Evolutionary conservation across 2,329 filamentous ascomycete species (phyloP).

Genomic region (Pseudogymnoascus sp.): DNA sequence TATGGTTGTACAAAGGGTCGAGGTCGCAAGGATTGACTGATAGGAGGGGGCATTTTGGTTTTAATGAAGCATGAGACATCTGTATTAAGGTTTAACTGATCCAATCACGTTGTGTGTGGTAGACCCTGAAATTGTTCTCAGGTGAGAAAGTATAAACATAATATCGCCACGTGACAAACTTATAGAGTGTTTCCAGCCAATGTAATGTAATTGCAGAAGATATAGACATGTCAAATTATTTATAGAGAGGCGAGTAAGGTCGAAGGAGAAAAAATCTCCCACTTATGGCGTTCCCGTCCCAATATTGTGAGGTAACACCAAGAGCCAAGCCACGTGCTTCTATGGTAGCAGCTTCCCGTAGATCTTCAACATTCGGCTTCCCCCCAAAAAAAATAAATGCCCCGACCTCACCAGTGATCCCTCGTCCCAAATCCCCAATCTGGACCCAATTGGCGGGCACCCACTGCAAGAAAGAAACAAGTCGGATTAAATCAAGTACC

Average conservation of each 20-base stretch:
- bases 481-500: not conserved
- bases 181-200: not conserved
- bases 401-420: not conserved
- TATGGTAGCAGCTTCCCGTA: not conserved
- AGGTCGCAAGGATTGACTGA: not conserved
- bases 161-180: not conserved
- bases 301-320: not conserved
- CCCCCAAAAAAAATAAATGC: not conserved
- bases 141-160: not conserved
- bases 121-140: not conserved
- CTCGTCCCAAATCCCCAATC: not conserved
- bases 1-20: not conserved
- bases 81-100: constrained; percentile 1
- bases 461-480: not conserved
- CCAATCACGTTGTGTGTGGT: not conserved
- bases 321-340: not conserved
- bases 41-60: not conserved
- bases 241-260: not conserved
- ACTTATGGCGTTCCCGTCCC: not conserved
- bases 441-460: not conserved
- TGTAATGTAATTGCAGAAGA: not conserved
- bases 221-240: not conserved
- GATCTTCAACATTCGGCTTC: not conserved
- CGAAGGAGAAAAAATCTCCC: not conserved
- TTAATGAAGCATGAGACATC: constrained; percentile 6